These are phyloP conservation scores for Phoma sp. DNA, from an alignment of 2,329 filamentous ascomycete genomes.

Conservation along the genomic window DNA sequence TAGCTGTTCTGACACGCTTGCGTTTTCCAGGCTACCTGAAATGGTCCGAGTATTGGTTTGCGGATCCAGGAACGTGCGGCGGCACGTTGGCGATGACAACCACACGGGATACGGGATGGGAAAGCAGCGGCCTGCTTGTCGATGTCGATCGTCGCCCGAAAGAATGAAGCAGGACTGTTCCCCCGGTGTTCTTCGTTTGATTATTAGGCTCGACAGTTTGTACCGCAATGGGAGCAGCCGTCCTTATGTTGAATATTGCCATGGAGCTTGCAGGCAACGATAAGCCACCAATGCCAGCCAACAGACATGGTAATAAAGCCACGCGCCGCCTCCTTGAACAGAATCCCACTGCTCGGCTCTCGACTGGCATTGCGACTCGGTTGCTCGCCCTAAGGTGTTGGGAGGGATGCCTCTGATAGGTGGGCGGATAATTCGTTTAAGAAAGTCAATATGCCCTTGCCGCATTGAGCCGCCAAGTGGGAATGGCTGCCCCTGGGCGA, in stretches of 20 bases:
- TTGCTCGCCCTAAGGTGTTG: conserved; percentile 9
- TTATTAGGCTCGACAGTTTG: conserved; percentile 25
- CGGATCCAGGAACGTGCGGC: conserved; percentile 27
- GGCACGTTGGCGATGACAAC: conserved; percentile 20
- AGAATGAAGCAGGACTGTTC: conserved; percentile 19
- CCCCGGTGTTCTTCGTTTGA: conserved; percentile 22
- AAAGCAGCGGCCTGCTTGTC: conserved; percentile 13
- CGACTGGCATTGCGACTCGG: conserved; percentile 25
- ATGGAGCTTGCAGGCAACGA: conserved; percentile 30
- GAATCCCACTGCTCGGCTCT: conserved; percentile 28
- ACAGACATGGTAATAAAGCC: conserved; percentile 37
- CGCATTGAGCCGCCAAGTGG: conserved; percentile 10
- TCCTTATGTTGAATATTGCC: conserved; percentile 40
- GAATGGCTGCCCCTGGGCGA: conserved; percentile 3
- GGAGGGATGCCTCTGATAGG: conserved; percentile 24
- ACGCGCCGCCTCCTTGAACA: conserved; percentile 29
- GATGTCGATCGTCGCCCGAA: conserved; percentile 35
- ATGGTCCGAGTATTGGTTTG: conserved; percentile 18
- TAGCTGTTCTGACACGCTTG: conserved; percentile 11
- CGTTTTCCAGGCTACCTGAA: conserved; percentile 12
- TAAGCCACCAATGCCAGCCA: conserved; percentile 32
- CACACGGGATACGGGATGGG: conserved; percentile 29
- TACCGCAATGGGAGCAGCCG: conserved; percentile 29
- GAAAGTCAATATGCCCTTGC: conserved; percentile 19
- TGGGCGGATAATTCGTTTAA: conserved; percentile 13